Base-by-base conservation (phyloP, 768 basidiomycete genomes). In the Pholiota microspora region DNA sequence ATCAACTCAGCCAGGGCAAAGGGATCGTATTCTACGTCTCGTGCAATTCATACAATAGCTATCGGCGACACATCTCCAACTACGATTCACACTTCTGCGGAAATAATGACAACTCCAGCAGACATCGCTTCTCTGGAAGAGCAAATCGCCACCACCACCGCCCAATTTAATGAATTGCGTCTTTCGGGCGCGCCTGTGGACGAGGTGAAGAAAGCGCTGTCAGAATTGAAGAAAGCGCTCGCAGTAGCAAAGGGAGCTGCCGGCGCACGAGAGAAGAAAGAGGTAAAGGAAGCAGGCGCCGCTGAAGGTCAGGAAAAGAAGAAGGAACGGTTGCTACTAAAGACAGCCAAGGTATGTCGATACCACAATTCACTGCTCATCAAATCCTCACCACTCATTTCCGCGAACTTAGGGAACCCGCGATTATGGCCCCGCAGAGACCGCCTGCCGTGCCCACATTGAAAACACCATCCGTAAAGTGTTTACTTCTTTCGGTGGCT, bases 361-460 rank as follows among this genome's bases (percentile, higher is more conserved):
- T 52, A 10, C n/a, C n/a, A n/a, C n/a, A n/a, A n/a, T n/a, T n/a
- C n/a, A n/a, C n/a, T n/a, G n/a, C n/a, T n/a, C n/a, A n/a, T n/a
- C n/a, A n/a, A n/a, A n/a, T n/a, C n/a, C n/a, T n/a, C n/a, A n/a
- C n/a, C n/a, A n/a, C n/a, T 4, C 7, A 62, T 45, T 53, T 45
- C 23, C 15, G 12, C 29, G 29, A 31, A n/a, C n/a, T n/a, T 53
- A 96, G 90, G 97, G 97, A 31, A 98, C 97, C 15, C 83, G 92
- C 47, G 97, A 99, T 71, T 98, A 93, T 72, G 88, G 90, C 38
- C 92, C 96, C 15, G 81, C 79, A 13, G 94, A 98, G 67, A 96
- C 95, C 83, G 85, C 89, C 69, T 88, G 96, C 61, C 87, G 96
- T 45, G 88, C 90, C 59, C 85, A 89, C 72, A 88, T 98, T 64